Conservation (phyloP, 2,329 filamentous ascomycete genomes). For the Aspergillus udagawae region DNA sequence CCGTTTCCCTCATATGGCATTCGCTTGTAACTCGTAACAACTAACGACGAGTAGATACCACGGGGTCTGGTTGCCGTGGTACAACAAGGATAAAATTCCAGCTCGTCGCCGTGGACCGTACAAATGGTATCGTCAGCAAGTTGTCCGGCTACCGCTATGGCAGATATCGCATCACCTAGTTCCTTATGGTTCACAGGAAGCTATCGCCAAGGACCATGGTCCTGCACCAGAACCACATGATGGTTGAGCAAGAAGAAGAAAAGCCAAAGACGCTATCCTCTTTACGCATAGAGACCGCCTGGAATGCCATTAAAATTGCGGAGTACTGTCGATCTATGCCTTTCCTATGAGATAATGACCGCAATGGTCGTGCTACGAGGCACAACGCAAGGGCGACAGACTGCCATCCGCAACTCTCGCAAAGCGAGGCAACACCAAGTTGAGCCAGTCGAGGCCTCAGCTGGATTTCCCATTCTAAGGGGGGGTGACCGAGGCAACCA, state of each 20-base stretch:
- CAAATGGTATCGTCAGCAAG: background rate
- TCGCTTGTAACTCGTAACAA: background rate
- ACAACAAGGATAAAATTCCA: background rate
- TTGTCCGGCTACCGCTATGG: background rate
- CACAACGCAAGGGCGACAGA: background rate
- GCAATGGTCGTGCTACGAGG: background rate
- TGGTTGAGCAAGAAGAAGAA: background rate
- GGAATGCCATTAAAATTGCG: background rate
- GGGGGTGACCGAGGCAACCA: background rate
- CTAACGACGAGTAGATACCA: background rate
- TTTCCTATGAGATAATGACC: background rate
- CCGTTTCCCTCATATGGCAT: constrained; percentile 7
- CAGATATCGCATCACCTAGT: background rate
- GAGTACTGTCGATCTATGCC: background rate
- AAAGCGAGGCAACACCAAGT: background rate
- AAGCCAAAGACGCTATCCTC: background rate
- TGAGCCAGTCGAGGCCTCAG: background rate
- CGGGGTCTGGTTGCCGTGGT: background rate
- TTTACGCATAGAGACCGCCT: background rate
- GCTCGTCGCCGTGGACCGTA: background rate
- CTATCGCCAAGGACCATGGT: background rate
- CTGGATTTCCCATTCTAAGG: background rate
- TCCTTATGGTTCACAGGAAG: background rate
- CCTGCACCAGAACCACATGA: background rate
- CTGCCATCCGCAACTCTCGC: background rate